These are phyloP conservation scores for Aureobasidium sp. DNA, from an alignment of 2,329 filamentous ascomycete species.

Conservation along the genomic window DNA sequence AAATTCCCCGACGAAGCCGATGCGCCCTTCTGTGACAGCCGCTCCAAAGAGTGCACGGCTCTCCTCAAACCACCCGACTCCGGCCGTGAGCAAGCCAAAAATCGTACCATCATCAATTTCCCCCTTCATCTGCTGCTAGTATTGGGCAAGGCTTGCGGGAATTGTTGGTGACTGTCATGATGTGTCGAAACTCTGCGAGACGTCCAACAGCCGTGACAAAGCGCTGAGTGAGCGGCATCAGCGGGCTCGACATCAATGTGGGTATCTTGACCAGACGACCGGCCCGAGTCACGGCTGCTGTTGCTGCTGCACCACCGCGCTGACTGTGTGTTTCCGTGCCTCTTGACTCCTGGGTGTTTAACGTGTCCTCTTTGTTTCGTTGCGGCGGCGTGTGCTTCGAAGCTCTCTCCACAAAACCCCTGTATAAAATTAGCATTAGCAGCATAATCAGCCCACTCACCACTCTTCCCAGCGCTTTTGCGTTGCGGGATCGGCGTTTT, in stretches of 20 bases:
- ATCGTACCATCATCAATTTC: slow-evolving; percentile 16
- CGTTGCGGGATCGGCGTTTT: slow-evolving; percentile 14
- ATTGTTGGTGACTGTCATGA: slow-evolving; percentile 4
- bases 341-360: not conserved
- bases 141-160: slow-evolving; percentile 1
- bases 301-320: not conserved
- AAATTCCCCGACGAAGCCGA: slow-evolving; percentile 14
- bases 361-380: slow-evolving; percentile 10
- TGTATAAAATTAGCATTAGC: slow-evolving; percentile 16
- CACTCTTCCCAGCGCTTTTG: slow-evolving; percentile 12
- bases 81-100: slow-evolving; percentile 1
- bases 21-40: slow-evolving; percentile 8
- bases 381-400: not conserved
- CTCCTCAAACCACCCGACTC: slow-evolving; percentile 13
- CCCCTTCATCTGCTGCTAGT: slow-evolving; percentile 11
- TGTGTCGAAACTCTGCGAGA: not conserved
- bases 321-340: not conserved
- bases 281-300: slow-evolving; percentile 8
- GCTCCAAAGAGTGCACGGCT: slow-evolving; percentile 9
- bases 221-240: slow-evolving; percentile 7
- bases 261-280: not conserved
- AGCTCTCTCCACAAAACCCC: slow-evolving; percentile 12
- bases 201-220: not conserved
- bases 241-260: not conserved
- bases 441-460: slow-evolving; percentile 14